Evolutionary conservation across 192 early-diverging fungal genomes (phyloP).

Genomic region (Ambispora gerdemannii): DNA sequence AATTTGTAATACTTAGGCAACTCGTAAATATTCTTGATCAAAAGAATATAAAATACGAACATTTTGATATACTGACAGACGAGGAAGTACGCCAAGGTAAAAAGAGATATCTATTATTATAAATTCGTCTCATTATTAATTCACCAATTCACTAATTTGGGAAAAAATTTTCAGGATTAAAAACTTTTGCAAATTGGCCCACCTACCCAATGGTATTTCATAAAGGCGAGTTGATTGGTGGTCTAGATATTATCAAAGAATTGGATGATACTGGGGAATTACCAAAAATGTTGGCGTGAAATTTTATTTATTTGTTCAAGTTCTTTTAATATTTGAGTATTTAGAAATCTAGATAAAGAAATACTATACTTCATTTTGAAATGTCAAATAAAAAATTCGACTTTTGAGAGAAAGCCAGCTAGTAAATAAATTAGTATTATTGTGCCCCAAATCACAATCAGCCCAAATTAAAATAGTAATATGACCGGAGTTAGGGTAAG

Average conservation of each 20-base stretch:
- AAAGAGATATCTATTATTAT: too few species aligned
- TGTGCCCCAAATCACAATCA: too few species aligned
- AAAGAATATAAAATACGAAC: conserved; percentile 72
- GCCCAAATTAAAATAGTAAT: too few species aligned
- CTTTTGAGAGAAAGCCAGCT: too few species aligned
- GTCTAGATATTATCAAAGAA: conserved; percentile 93
- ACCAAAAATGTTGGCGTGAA: background rate
- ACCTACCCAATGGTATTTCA: conserved; percentile 94
- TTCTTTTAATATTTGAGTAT: too few species aligned
- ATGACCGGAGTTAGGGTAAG: too few species aligned
- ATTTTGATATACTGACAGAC: conserved; percentile 91
- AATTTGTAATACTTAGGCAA: conserved; percentile 45
- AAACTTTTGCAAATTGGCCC: conserved; percentile 90
- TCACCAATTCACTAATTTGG: too few species aligned
- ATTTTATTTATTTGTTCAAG: background rate
- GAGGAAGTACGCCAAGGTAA: conserved; percentile 87
- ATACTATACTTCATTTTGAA: too few species aligned
- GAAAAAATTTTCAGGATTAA: conserved; percentile 56
- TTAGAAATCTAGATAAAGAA: too few species aligned
- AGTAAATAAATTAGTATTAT: too few species aligned
- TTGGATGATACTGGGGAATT: conserved; percentile 79
- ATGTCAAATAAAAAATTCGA: too few species aligned
- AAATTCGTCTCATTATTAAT: too few species aligned
- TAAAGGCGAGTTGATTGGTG: conserved; percentile 89
- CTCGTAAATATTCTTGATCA: conserved; percentile 75